Evolutionary conservation across 176 grass and related monocot species (phyloP).

Genomic region (Oropetium thomaeum): DNA sequence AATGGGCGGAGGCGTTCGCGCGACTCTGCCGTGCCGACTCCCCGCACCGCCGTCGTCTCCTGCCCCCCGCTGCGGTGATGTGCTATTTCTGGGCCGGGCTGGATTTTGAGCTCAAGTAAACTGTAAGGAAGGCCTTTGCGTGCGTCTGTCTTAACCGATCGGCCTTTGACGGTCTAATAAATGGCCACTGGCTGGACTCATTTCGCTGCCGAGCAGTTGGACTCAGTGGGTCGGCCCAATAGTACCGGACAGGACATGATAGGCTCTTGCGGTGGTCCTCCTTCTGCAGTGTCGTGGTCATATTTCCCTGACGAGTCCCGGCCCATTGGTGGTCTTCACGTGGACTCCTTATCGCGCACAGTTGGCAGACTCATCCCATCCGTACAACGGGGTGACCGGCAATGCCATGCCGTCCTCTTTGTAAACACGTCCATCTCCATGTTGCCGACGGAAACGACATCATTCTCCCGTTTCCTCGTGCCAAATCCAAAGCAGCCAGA

Average conservation of each 20-base stretch:
- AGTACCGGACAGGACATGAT: not conserved
- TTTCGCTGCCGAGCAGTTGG: not conserved
- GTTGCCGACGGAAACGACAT: not conserved
- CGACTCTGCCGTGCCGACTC: conserved; percentile 36
- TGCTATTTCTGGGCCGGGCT: not conserved
- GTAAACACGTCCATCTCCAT: not conserved
- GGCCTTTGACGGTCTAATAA: not conserved
- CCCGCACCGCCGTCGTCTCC: conserved; percentile 31
- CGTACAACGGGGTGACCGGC: conserved; percentile 1
- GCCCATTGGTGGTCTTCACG: conserved; percentile 20
- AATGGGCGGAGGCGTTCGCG: not conserved
- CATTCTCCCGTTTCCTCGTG: not conserved
- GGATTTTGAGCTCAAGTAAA: not conserved
- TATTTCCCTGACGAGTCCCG: not conserved
- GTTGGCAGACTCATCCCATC: not conserved
- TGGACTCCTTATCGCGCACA: not conserved
- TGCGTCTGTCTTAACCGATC: not conserved
- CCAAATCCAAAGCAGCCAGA: not conserved
- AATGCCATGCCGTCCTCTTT: not conserved
- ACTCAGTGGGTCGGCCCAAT: not conserved
- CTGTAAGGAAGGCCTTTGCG: not conserved
- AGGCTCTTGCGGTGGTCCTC: not conserved
- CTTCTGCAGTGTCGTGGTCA: not conserved
- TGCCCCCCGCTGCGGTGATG: conserved; percentile 3
- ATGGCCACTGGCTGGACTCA: too few species aligned